These are phyloP conservation scores for Aspergillus viridinutans DNA, from an alignment of 2,329 filamentous ascomycete genomes.

Conservation along the genomic window DNA sequence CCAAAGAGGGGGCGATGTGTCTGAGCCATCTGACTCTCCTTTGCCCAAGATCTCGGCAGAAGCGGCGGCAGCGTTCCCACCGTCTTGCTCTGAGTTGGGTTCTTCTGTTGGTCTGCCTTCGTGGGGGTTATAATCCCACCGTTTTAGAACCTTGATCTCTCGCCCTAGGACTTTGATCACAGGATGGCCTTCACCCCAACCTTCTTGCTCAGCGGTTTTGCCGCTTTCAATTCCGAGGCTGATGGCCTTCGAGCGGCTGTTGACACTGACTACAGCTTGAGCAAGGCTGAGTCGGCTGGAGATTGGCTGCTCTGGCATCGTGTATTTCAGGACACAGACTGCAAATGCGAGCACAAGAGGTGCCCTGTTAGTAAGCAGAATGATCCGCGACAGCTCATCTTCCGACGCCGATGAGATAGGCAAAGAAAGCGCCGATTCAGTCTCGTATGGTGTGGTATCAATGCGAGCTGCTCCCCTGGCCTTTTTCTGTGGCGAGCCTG, in stretches of 20 bases:
- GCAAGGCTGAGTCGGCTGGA: slow-evolving; percentile 80
- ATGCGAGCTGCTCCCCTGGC: slow-evolving; percentile 20
- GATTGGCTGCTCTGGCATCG: slow-evolving; percentile 78
- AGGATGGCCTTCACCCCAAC: slow-evolving; percentile 72
- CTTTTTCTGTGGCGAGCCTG: slow-evolving; percentile 36
- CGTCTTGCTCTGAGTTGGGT: slow-evolving; percentile 3
- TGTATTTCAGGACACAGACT: slow-evolving; percentile 67
- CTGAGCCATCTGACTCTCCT: slow-evolving; percentile 2
- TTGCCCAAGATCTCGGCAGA: slow-evolving; percentile 12
- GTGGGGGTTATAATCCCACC: slow-evolving; percentile 67
- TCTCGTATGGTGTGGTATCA: slow-evolving; percentile 24
- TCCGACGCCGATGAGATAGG: slow-evolving; percentile 44
- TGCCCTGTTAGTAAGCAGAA: slow-evolving; percentile 71
- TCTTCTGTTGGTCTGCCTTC: slow-evolving; percentile 35
- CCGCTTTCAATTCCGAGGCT: slow-evolving; percentile 68
- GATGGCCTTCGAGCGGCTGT: slow-evolving; percentile 71
- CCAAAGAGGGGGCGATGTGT: slow-evolving; percentile 49
- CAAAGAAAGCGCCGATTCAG: slow-evolving; percentile 33
- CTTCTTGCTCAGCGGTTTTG: slow-evolving; percentile 63
- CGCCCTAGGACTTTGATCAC: slow-evolving; percentile 67
- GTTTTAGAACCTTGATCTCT: slow-evolving; percentile 69
- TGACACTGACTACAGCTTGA: slow-evolving; percentile 78
- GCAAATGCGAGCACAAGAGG: slow-evolving; percentile 79
- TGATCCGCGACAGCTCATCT: slow-evolving; percentile 54
- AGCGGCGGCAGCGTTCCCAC: background rate